Conservation (phyloP, 2,329 filamentous ascomycete genomes). For the Fusarium virguliforme region DNA sequence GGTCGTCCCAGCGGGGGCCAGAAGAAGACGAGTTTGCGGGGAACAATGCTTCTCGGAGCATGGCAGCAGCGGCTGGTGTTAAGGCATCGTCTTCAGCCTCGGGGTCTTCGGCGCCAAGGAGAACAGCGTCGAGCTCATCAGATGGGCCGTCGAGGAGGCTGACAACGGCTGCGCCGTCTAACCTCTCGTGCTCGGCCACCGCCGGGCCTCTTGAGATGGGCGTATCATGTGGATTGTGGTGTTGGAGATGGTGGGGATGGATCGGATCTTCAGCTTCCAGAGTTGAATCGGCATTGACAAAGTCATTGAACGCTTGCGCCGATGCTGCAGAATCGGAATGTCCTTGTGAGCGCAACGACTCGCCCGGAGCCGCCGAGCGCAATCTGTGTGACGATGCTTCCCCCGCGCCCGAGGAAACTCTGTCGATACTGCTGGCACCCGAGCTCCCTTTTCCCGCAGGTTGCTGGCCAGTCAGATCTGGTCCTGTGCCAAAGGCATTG, state of each 20-base stretch:
- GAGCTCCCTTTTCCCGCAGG: conserved; percentile 44
- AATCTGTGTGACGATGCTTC: conserved; percentile 47
- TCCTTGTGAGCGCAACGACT: conserved; percentile 37
- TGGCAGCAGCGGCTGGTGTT: conserved; percentile 52
- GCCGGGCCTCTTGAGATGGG: not conserved
- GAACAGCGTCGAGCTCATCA: conserved; percentile 36
- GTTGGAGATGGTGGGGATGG: not conserved
- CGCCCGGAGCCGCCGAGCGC: conserved; percentile 30
- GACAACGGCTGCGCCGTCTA: conserved; percentile 60
- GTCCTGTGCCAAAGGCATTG: conserved; percentile 46
- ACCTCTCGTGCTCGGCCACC: conserved; percentile 47
- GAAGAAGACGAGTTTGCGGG: conserved; percentile 29
- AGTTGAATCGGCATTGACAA: conserved; percentile 35
- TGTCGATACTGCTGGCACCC: conserved; percentile 35
- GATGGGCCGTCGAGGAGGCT: conserved; percentile 55
- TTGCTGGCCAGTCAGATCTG: conserved; percentile 34
- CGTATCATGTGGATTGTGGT: not conserved
- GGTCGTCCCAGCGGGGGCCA: conserved; percentile 59
- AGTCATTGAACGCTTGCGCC: conserved; percentile 53
- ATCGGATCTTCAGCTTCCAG: conserved; percentile 25
- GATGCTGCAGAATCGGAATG: conserved; percentile 50
- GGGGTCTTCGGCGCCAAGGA: conserved; percentile 44
- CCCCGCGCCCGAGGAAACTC: conserved; percentile 30
- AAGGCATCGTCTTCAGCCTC: conserved; percentile 47
- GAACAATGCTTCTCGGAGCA: conserved; percentile 60